phyloP scores from a whole-genome alignment of 805 yeast genomes.

The Metschnikowia picachoensis region DNA sequence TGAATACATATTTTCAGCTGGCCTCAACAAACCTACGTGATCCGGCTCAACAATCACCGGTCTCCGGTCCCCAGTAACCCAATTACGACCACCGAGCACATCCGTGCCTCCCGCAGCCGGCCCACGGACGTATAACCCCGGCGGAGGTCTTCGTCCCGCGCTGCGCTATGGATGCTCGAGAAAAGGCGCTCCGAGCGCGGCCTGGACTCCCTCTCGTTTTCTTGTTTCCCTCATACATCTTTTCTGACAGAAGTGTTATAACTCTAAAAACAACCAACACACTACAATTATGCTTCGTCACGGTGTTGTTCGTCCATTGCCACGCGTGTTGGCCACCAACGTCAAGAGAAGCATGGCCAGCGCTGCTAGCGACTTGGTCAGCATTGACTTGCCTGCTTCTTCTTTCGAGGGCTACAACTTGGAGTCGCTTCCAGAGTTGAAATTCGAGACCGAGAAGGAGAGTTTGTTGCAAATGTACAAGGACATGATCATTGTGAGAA shows the following conservation, averaged over 20 bases:
- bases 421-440: conserved; percentile 59
- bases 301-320: conserved; percentile 17
- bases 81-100: neutral
- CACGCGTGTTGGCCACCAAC: conserved; percentile 17
- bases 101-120: conserved; percentile 3
- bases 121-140: conserved; percentile 21
- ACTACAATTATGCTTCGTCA: conserved; percentile 16
- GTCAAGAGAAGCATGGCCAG: conserved; percentile 37
- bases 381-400: conserved; percentile 66
- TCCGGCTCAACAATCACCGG: too few relatives aligned
- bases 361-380: conserved; percentile 33
- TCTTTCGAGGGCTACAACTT: conserved; percentile 85
- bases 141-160: conserved; percentile 24
- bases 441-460: conserved; percentile 75
- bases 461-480: conserved; percentile 88
- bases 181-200: neutral
- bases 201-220: neutral
- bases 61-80: too few relatives aligned
- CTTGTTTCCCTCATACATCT: conserved; percentile 2
- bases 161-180: conserved; percentile 7
- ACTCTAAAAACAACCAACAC: neutral
- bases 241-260: conserved; percentile 1
- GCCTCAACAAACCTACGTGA: too few relatives aligned
- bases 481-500: conserved; percentile 89
- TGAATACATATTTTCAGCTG: too few relatives aligned